These are phyloP conservation scores for Aspergillus ostianus DNA, from an alignment of 495 filamentous ascomycete species.

Conservation along the genomic window DNA sequence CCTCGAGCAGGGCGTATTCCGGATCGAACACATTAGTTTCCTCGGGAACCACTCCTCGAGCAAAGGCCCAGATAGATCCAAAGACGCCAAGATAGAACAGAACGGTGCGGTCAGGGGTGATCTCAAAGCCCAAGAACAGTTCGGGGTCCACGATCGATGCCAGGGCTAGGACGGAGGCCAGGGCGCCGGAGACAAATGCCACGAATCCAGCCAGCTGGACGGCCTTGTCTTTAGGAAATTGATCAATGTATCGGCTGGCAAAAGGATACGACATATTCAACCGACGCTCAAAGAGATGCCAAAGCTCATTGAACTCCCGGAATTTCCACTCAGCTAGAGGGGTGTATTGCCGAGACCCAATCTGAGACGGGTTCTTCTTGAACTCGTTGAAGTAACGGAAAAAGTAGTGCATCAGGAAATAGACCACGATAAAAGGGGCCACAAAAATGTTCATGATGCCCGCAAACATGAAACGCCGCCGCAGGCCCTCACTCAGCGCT, in stretches of 20 bases:
- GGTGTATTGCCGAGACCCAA: constrained; percentile 83
- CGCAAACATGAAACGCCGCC: constrained; percentile 72
- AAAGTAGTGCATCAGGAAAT: constrained; percentile 82
- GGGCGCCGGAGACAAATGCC: constrained; percentile 80
- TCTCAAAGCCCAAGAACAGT: constrained; percentile 86
- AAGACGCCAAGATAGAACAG: constrained; percentile 77
- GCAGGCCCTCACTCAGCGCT: constrained; percentile 71
- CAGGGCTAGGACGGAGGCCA: constrained; percentile 78
- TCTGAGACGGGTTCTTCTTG: constrained; percentile 82
- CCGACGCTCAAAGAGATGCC: constrained; percentile 84
- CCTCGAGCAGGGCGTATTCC: constrained; percentile 79
- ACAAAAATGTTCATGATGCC: constrained; percentile 83
- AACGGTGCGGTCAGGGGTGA: constrained; percentile 78
- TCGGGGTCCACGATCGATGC: constrained; percentile 84
- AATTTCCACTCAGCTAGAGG: constrained; percentile 97
- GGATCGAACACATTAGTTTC: constrained; percentile 91
- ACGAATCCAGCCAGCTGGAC: constrained; percentile 79
- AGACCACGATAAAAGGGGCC: constrained; percentile 79
- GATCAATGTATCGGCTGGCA: constrained; percentile 87
- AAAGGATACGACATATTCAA: constrained; percentile 94
- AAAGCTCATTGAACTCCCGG: constrained; percentile 95
- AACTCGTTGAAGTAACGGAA: constrained; percentile 94
- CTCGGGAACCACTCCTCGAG: constrained; percentile 76
- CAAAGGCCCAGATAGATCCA: constrained; percentile 74
- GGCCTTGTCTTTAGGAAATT: constrained; percentile 94